Base-by-base conservation (phyloP, 495 filamentous ascomycete genomes). In the Penicillium robsamsonii region DNA sequence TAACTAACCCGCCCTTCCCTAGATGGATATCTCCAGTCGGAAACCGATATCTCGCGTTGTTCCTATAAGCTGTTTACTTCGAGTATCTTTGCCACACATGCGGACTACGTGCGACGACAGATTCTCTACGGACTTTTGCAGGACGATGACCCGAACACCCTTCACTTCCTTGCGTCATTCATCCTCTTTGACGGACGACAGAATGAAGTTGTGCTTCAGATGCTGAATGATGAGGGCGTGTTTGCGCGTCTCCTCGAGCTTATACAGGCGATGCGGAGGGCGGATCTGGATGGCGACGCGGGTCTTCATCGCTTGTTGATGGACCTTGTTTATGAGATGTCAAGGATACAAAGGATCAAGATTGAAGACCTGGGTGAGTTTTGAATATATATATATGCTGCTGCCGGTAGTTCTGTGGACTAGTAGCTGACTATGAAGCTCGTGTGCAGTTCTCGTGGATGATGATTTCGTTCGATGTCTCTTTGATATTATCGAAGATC, bases 281-380 rank as follows among this genome's bases (percentile, higher is more conserved):
- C 83, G 40, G 88, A 92, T 65, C 75, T 79, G 54, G 78, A 84
- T 29, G 87, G 89, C 66, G 75, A 76, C 44, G 75, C 80, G 15
- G 81, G 85, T 45, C 76, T 97, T 55, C 92, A 96, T 77, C 81
- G 88, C 29, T 74, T 91, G 31, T 76, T 96, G 27, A 79, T 98
- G 71, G 89, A 97, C 72, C 74, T 98, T 56, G 78, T 97, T 60
- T 98, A 96, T 71, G 94, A 97, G 77, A 96, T 97, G 90, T 95
- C 90, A 41, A 83, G 95, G 46, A 91, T 97, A 69, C 93, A 97
- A 73, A 79, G 85, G 46, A 68, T 98, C 18, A 85, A 83, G 58
- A 73, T 79, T 53, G 84, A 92, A 56, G 93, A 97, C 65, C 70
- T 98, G 54, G 76, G 88, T 81, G 79, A 75, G 80, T 75, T 55